A percentile compares a stretch with the other conserved stretches of the same genome.
Evolutionary conservation across 2,329 filamentous ascomycete species (phyloP).

Genomic region (Cytospora mali): DNA sequence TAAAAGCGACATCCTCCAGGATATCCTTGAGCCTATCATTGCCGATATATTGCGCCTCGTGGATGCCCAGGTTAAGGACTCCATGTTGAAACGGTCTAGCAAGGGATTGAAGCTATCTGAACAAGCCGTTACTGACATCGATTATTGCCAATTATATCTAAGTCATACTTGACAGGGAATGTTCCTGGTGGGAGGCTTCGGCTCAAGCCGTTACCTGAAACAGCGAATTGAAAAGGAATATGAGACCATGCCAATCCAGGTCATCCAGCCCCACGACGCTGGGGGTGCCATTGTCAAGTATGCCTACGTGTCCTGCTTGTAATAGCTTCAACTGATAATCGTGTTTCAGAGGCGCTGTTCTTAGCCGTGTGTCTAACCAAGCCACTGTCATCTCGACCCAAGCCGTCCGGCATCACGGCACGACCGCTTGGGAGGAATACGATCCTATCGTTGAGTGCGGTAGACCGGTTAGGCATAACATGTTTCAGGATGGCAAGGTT

Average conservation of each 20-base stretch:
- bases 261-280: constrained; percentile 8
- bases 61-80: not conserved
- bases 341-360: not conserved
- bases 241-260: not conserved
- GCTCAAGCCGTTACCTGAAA: constrained; percentile 14
- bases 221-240: not conserved
- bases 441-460: not conserved
- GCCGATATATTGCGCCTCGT: not conserved
- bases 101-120: not conserved
- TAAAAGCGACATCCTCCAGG: not conserved
- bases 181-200: constrained; percentile 17
- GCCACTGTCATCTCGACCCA: constrained; percentile 3
- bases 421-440: rapidly evolving
- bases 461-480: not conserved
- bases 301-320: not conserved
- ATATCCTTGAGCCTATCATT: constrained; percentile 6
- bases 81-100: not conserved
- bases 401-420: constrained; percentile 6
- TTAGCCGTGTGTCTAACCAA: not conserved
- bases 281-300: constrained; percentile 21
- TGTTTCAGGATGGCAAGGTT: not conserved
- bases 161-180: not conserved
- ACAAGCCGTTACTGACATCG: not conserved
- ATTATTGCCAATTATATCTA: not conserved
- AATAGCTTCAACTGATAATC: not conserved